Evolutionary conservation across 495 filamentous ascomycete species (phyloP), one percentile per base, ranked within the genome.

Genomic region (Daldinia grandis): DNA sequence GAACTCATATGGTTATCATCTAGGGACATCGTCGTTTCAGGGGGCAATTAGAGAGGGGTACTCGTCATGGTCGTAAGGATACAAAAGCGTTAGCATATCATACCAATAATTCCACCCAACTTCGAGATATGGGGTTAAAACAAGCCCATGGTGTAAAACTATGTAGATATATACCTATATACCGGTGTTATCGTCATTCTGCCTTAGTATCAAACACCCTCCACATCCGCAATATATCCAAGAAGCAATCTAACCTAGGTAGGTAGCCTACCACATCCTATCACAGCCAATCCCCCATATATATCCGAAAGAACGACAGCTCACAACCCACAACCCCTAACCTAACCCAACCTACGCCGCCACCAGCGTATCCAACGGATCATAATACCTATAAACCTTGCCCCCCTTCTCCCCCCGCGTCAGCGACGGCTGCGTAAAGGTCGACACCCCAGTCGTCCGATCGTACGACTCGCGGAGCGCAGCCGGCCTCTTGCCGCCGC

Each of bases 401-500:
- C 82, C 76, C 9, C 79, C 79, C 73, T 81, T 84, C 47, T 76
- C 78, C 6, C 74, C 72, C 0, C 81, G 79, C 7, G 74, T 82
- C 5, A 89, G 80, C 5, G 84, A 82, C 2, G 87, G 87, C 5
- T 87, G 85, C 44, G 69, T 81, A 75, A 82, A 90, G 1, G 72
- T 84, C 8, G 82, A 84, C 28, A 84, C 65, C n/a, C 87, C 86
- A 5, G 80, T 84, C 1, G 68, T 51, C 9, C 72, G 77, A 67
- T 87, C 81, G 72, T 90, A 89, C 5, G 76, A 79, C 61, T 84
- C 74, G 69, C 79, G 83, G 6, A 81, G 80, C 38, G 79, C 80
- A 4, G 85, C 85, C 4, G 86, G 80, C 40, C 87, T 81, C 77
- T 90, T 89, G 10, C 87, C 87, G 5, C 87, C 87, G 12, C 87